A percentile compares a stretch with the other conserved stretches of the same genome.
Conservation (phyloP, 495 filamentous ascomycete species). For the Neurospora sp. region DNA sequence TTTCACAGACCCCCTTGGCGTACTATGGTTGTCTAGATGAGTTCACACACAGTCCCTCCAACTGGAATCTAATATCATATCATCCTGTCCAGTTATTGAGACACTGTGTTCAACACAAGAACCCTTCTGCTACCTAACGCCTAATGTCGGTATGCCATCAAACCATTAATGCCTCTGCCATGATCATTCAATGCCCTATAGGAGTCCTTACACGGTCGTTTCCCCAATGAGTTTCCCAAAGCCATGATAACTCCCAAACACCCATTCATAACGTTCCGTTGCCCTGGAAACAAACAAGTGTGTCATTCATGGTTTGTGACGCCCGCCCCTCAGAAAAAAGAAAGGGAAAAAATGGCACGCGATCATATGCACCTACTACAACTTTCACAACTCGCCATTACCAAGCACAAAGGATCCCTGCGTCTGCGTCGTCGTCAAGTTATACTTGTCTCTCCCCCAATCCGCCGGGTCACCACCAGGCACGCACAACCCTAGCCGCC, state of each 20-base stretch:
- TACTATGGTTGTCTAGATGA: too few relatives aligned
- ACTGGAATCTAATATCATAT: too few relatives aligned
- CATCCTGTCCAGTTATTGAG: neutral
- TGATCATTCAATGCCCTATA: too few relatives aligned
- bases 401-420: neutral
- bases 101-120: neutral
- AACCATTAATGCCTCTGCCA: neutral
- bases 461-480: slow-evolving; percentile 69
- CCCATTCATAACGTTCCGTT: neutral
- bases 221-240: neutral
- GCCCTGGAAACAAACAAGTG: neutral
- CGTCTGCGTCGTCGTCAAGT: slow-evolving; percentile 5
- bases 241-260: neutral
- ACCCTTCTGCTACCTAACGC: neutral
- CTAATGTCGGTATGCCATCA: neutral
- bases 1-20: too few relatives aligned
- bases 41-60: too few relatives aligned
- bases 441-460: slow-evolving; percentile 44
- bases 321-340: neutral
- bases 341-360: too few relatives aligned
- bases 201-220: neutral
- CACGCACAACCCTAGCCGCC: slow-evolving; percentile 80
- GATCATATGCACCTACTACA: neutral
- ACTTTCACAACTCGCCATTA: neutral
- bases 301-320: neutral